phyloP scores from a whole-genome alignment of 768 basidiomycete genomes.

The Mycena galopus region DNA sequence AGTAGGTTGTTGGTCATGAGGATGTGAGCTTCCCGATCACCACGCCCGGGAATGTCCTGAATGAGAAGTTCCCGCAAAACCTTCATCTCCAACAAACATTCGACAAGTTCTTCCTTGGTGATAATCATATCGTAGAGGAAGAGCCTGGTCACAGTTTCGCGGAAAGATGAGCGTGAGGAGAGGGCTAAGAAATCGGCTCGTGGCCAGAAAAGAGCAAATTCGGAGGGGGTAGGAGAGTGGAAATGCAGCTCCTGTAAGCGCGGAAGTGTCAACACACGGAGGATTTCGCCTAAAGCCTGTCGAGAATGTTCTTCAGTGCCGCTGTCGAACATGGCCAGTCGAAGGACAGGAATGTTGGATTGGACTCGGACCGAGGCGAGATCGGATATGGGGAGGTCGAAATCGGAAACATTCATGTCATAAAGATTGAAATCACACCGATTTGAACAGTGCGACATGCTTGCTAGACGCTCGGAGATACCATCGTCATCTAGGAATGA shows the following conservation, averaged over 20 bases:
- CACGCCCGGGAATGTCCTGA: no score
- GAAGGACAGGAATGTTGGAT: neutral
- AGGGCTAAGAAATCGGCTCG: neutral
- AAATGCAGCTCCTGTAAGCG: neutral
- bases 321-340: neutral
- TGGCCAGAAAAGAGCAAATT: neutral
- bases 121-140: neutral
- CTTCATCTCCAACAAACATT: neutral
- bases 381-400: neutral
- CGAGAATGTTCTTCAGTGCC: neutral
- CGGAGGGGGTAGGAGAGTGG: neutral
- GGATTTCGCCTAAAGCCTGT: neutral
- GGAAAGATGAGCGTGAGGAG: neutral
- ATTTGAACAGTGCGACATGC: neutral
- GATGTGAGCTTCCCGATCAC: neutral
- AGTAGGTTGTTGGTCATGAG: neutral
- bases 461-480: no score
- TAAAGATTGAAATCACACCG: neutral
- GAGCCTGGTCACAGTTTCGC: neutral
- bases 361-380: neutral
- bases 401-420: neutral
- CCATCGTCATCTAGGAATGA: no score
- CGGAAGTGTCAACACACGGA: neutral
- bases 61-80: neutral
- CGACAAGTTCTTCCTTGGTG: neutral